Base-by-base conservation (phyloP, 805 yeast genomes). In the Monosporozyma servazzii region DNA sequence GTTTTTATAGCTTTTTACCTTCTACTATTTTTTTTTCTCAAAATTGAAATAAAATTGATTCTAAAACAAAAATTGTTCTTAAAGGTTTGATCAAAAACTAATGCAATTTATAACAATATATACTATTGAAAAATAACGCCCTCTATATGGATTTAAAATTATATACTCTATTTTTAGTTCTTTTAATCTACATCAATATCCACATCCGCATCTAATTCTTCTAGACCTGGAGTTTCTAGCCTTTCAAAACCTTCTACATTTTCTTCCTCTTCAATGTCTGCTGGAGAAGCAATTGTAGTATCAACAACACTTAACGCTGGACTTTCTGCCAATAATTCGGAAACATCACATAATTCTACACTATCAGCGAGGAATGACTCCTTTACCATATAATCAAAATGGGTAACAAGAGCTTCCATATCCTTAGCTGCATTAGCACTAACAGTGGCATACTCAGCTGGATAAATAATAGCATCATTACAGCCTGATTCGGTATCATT, bases 361-460 rank as follows among this genome's bases (percentile, higher is more conserved):
- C 55, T 48, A 40, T 63, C 64, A 7, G 60, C 66, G 8, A 62
- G 45, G 41, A 62, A 53, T 20, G 54, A 48, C n/a, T 63, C 66
- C 29, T 61, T 56, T 5, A 58, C 60, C 33, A 64, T 51, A 20
- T 41, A 51, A 49, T 60, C 58, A n/a, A 66, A 55, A 49, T 60
- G 65, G 0, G 71, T 71, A 60, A 69, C 66, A 15, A 81, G 59
- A 31, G 65, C 51, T 42, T 69, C 69, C 50, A 84, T 58, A 44
- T 75, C 75, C 29, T 66, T 62, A 53, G 78, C 80, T 31, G 70
- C 66, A 47, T 71, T 71, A 23, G 65, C 62, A 4, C 75, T 68
- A 15, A 68, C 59, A 33, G 59, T 59, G 51, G 66, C 64, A 47
- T 66, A 67, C 8, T 65, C 59, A 25, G 64, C 68, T 3, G 77